Percentiles rank a stretch among this genome's conserved stretches.
Evolutionary conservation across 108 stramenopile genomes (phyloP).

Genomic region (Skeletonema potamos): DNA sequence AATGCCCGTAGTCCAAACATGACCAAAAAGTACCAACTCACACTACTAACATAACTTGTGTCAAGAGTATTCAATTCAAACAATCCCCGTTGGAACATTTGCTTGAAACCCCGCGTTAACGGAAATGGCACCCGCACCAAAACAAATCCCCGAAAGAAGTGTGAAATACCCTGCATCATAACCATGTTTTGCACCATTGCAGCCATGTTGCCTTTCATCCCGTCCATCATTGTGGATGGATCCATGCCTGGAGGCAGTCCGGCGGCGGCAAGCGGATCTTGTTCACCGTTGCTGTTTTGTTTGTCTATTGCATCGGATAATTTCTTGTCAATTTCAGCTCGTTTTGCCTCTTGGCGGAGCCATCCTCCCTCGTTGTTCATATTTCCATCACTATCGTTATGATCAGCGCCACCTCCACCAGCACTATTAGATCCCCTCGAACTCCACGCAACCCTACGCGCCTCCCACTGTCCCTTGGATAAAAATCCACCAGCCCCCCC

Average conservation of each 20-base stretch:
- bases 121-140: conserved; percentile 95
- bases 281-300: conserved; percentile 8
- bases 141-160: conserved; percentile 94
- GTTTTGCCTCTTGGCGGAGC: conserved; percentile 31
- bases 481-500: conserved; percentile 63
- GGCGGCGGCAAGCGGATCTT: conserved; percentile 12
- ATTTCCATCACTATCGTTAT: not conserved
- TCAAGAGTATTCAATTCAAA: conserved; percentile 88
- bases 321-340: conserved; percentile 37
- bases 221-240: conserved; percentile 73
- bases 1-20: conserved; percentile 96
- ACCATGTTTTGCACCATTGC: conserved; percentile 99
- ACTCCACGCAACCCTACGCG: conserved; percentile 21
- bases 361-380: conserved; percentile 10
- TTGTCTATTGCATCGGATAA: conserved; percentile 3
- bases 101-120: conserved; percentile 93
- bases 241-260: conserved; percentile 51
- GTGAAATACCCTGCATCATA: conserved; percentile 97
- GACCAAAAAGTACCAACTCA: conserved; percentile 97
- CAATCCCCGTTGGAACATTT: conserved; percentile 97
- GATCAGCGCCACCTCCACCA: not conserved
- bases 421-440: not conserved
- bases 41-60: conserved; percentile 88
- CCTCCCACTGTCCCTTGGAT: conserved; percentile 47
- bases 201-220: conserved; percentile 91